phyloP scores from a whole-genome alignment of 2,329 filamentous ascomycete species.

The Diaporthe helianthi region DNA sequence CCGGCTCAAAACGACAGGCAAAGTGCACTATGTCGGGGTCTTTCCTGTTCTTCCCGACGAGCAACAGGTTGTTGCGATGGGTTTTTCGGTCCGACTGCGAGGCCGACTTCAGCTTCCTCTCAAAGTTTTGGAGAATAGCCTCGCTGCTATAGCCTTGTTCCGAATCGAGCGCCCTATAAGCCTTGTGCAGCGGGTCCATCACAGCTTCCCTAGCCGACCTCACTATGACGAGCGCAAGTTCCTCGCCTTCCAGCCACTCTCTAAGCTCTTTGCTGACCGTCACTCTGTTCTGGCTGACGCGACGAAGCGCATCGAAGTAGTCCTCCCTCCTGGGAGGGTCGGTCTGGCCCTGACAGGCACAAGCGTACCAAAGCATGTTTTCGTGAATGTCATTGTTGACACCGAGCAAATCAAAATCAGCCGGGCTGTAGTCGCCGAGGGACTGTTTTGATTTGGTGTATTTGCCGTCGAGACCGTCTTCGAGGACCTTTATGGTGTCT shows the following conservation, averaged over 20 bases:
- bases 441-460: slow-evolving; percentile 30
- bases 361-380: slow-evolving; percentile 41
- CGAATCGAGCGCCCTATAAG: slow-evolving; percentile 23
- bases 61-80: slow-evolving; percentile 40
- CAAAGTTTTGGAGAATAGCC: slow-evolving; percentile 1
- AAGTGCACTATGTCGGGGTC: slow-evolving; percentile 35
- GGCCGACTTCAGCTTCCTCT: slow-evolving; percentile 36
- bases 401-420: slow-evolving; percentile 39
- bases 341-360: slow-evolving; percentile 38
- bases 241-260: slow-evolving; percentile 30
- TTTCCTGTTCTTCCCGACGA: slow-evolving; percentile 40
- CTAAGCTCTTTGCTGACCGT: slow-evolving; percentile 33
- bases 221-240: slow-evolving; percentile 27
- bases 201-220: slow-evolving; percentile 25
- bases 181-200: slow-evolving; percentile 27
- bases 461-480: slow-evolving; percentile 18
- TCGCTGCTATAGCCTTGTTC: background rate
- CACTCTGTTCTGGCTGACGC: slow-evolving; percentile 37
- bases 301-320: slow-evolving; percentile 36
- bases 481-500: slow-evolving; percentile 20
- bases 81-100: slow-evolving; percentile 28
- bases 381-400: slow-evolving; percentile 38
- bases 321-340: slow-evolving; percentile 33
- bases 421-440: slow-evolving; percentile 20
- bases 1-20: slow-evolving; percentile 36